Evolutionary conservation across 2,329 filamentous ascomycete species (phyloP), one percentile per base, ranked within the genome.

Genomic region (Canariomyces notabilis): DNA sequence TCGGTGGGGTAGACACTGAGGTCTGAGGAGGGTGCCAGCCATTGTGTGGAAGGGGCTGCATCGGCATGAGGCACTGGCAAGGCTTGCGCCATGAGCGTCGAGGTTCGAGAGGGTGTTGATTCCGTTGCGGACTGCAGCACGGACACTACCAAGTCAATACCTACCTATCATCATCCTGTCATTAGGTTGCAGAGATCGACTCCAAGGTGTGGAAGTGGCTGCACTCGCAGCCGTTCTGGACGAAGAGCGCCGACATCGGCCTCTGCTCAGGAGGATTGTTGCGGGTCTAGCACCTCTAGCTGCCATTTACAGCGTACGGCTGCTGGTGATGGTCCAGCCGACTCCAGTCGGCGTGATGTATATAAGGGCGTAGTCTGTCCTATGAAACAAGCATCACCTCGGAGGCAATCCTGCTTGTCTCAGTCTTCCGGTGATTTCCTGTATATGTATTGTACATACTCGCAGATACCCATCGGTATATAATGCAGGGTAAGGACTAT

Each of bases 401-500:
- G n/a, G n/a, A n/a, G n/a, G n/a, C n/a, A n/a, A n/a, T n/a, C n/a
- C n/a, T n/a, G n/a, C n/a, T n/a, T n/a, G n/a, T n/a, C n/a, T n/a
- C n/a, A n/a, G n/a, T n/a, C n/a, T n/a, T n/a, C n/a, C n/a, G n/a
- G n/a, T n/a, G n/a, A n/a, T n/a, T n/a, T n/a, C n/a, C n/a, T 29
- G 40, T 43, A 43, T 49, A 49, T 40, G 44, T 33, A 42, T 20
- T 15, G n/a, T 7, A 6, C n/a, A 22, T 11, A 29, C 19, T 32
- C 8, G 16, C 5, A 20, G 19, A 21, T 3, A 38, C 22, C 22
- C 20, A 14, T 9, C 44, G 4, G 21, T 61, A 60, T 56, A 43
- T 54, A 5, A n/a, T 51, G 0, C 44, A 54, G 31, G 40, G 55
- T 16, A 53, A 55, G 18, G 68, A 72, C 36, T 61, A 66, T 36